Base-by-base conservation (phyloP, 768 basidiomycete species). In the Leccinum broughii region DNA sequence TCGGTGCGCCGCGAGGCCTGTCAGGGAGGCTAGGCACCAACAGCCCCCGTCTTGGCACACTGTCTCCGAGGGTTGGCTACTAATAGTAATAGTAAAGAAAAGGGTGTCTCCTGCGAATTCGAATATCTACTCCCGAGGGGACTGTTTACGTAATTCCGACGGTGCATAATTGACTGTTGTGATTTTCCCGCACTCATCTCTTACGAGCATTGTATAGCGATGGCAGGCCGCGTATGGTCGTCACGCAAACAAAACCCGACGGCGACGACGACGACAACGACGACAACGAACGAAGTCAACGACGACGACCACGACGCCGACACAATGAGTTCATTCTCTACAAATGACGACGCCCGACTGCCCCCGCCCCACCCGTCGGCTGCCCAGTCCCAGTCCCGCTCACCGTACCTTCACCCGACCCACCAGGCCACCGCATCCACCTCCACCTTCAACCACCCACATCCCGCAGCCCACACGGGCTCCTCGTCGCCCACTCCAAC, bases 341-440 rank as follows among this genome's bases (percentile, higher is more conserved):
- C 37, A 4, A 60, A 48, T 49, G 64, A 71, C 44, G 63, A 64
- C 48, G 1, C 34, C 41, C 63, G 50, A 62, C 63, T 35, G 62
- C 49, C 49, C 62, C 64, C 32, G 53, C 56, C 58, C 0, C 56
- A 53, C 10, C 52, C 56, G 0, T 64, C 58, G 20, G n/a, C 60
- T 1, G 41, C 39, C n/a, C 62, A 64, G 54, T 44, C 49, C 20
- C 49, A 22, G 49, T 61, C 71, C 14, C 71, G 69, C 53, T 78
- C 78, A 0, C 78, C 78, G 6, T 80, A 80, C 64, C 63, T 74
- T 59, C 75, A 79, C 51, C 58, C 75, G 54, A 65, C 76, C 8
- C 70, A 68, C 54, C 72, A 72, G 35, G 71, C 74, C 8, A 68
- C 73, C 5, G 72, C 74, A 20, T 77, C 77, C 15, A 70, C 76